Evolutionary conservation across 2,329 filamentous ascomycete genomes (phyloP).

Genomic region (Ophiostoma australiae): DNA sequence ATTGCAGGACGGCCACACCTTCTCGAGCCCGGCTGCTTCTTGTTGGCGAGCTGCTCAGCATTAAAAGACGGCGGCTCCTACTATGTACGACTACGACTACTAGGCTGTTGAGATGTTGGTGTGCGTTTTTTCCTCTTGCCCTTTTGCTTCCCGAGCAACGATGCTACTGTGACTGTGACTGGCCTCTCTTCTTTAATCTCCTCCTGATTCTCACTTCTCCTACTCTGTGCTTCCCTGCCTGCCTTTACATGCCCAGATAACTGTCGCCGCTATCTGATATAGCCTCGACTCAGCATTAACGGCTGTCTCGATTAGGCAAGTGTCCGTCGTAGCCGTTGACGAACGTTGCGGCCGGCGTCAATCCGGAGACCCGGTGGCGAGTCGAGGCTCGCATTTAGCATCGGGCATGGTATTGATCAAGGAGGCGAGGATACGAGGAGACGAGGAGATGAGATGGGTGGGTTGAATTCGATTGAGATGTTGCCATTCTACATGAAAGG

Average conservation of each 20-base stretch:
- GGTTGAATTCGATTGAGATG: background rate
- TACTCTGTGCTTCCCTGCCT: background rate
- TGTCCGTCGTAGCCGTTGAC: background rate
- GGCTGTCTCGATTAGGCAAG: background rate
- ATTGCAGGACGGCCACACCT: conserved; percentile 1
- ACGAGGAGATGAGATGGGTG: too few relatives aligned
- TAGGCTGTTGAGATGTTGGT: background rate
- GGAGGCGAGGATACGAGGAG: background rate
- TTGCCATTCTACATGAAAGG: background rate
- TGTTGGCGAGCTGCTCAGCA: background rate
- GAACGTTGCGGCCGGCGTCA: background rate
- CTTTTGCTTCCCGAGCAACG: background rate
- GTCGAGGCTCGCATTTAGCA: background rate
- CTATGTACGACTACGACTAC: background rate
- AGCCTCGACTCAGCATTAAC: background rate
- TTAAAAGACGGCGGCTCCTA: background rate
- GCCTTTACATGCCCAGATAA: background rate
- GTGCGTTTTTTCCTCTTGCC: background rate
- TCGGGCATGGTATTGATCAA: background rate
- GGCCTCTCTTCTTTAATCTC: background rate
- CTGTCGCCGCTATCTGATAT: background rate
- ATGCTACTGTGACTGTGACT: conserved; percentile 1
- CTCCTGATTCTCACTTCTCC: background rate
- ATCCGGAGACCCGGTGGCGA: background rate
- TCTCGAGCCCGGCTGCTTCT: background rate